A percentile compares a stretch with the other conserved stretches of the same genome.
These are phyloP conservation scores for Spergularia marina DNA, from an alignment of 148 eudicot genomes.

Conservation along the genomic window DNA sequence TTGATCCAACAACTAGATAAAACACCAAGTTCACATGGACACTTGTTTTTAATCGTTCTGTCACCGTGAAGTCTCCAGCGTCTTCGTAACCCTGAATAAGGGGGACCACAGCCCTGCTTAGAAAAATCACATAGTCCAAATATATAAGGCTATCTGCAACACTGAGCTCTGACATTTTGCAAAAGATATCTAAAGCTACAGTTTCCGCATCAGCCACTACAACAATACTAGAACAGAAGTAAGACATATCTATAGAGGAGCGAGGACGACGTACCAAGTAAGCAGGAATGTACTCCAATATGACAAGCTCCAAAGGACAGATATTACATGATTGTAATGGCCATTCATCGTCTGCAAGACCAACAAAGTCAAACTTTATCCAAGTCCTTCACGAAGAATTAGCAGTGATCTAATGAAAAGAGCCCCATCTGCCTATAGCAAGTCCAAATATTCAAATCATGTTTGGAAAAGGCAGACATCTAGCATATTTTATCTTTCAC, in stretches of 20 bases:
- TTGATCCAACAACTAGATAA: conserved; percentile 76
- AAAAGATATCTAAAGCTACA: conserved; percentile 7
- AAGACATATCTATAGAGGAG: not conserved
- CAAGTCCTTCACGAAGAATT: not conserved
- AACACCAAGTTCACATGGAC: conserved; percentile 77
- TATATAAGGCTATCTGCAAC: conserved; percentile 42
- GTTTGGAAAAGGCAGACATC: not conserved
- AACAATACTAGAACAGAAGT: not conserved
- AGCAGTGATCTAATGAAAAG: not conserved
- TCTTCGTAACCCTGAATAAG: conserved; percentile 98
- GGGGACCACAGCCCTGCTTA: conserved; percentile 92
- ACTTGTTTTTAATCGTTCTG: conserved; percentile 84
- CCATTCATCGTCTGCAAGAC: conserved; percentile 67
- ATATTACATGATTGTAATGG: conserved; percentile 59
- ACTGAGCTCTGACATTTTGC: conserved; percentile 14
- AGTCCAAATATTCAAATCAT: not conserved
- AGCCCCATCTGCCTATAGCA: not conserved
- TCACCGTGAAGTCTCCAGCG: conserved; percentile 90
- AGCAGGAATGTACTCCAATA: conserved; percentile 97
- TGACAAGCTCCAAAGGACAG: conserved; percentile 93
- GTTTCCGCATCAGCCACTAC: conserved; percentile 16
- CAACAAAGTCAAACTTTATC: conserved; percentile 4
- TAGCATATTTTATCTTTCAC: no score
- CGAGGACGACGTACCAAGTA: conserved; percentile 62
- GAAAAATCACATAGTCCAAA: conserved; percentile 41